Evolutionary conservation across 2,329 filamentous ascomycete species (phyloP), one percentile per base, ranked within the genome.

Genomic region (Hypoxylon sp.): DNA sequence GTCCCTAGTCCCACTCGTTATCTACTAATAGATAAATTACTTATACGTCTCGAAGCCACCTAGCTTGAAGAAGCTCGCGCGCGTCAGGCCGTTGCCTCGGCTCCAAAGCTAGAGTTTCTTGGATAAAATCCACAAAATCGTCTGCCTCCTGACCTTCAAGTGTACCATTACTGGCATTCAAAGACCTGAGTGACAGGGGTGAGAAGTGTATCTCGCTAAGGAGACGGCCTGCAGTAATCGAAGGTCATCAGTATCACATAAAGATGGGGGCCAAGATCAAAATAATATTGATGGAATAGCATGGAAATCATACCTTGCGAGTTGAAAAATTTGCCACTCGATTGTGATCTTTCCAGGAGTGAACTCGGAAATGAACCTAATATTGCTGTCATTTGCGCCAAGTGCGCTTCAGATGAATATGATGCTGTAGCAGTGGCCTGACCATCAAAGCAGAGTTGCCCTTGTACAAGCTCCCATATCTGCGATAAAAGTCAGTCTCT

Each of bases 371-470:
- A 24, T 10, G 24, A 47, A 29, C 39, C 39, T 8, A 44, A 7
- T 44, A 44, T 44, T 44, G 39, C 39, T 44, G n/a, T 19, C 39
- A 44, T 44, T 19, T 44, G 17, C 6, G 39, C n/a, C 6, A 44
- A 44, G 39, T 44, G 39, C 19, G 39, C 39, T 44, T 44, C 39
- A 44, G 39, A 44, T 19, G 39, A 44, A 19, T 44, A 44, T 6
- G 39, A 6, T 8, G 39, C 39, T 19, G 39, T 19, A 44, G 39
- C 39, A 19, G 39, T 44, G 19, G 39, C 39, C 39, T 44, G 17
- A 6, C 39, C 39, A n/a, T 44, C 39, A 17, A 44, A 44, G 39
- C 39, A 44, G n/a, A 44, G 39, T 10, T 44, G 39, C 39, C 39
- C 39, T 44, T 17, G 39, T 10, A 44, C 39, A 19, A 44, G 39